Conservation (phyloP, 1,139 yeast genomes). For the Blastobotrys ciferrii region DNA sequence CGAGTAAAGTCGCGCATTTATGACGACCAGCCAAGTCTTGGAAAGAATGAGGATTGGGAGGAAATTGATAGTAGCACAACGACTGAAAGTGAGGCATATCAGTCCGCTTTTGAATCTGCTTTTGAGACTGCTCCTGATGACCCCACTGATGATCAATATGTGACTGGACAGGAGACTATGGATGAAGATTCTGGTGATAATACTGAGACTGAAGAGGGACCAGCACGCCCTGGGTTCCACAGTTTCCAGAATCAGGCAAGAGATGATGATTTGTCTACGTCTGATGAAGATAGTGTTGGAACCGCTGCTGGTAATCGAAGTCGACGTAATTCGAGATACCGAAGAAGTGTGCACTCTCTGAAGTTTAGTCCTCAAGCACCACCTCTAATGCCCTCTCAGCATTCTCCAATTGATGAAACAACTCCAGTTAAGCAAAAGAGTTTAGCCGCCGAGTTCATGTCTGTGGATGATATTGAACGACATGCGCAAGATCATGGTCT, state of each 20-base stretch:
- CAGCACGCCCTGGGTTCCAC: slow-evolving; percentile 1
- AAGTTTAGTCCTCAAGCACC: slow-evolving; percentile 9
- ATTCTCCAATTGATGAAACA: slow-evolving; percentile 16
- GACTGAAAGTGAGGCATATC: slow-evolving; percentile 29
- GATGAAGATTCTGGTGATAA: slow-evolving; percentile 31
- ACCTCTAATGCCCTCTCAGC: slow-evolving; percentile 15
- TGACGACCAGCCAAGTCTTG: slow-evolving; percentile 12
- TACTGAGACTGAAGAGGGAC: slow-evolving; percentile 43
- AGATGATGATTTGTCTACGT: slow-evolving; percentile 10
- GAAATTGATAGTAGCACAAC: slow-evolving; percentile 20
- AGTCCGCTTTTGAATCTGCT: slow-evolving; percentile 30
- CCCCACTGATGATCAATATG: slow-evolving; percentile 38
- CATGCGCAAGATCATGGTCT: slow-evolving; percentile 52
- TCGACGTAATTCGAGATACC: slow-evolving; percentile 17
- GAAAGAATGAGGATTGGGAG: slow-evolving; percentile 28
- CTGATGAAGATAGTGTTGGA: slow-evolving; percentile 16
- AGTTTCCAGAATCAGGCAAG: slow-evolving; percentile 3
- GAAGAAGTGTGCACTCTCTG: slow-evolving; percentile 12
- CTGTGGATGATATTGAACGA: slow-evolving; percentile 43
- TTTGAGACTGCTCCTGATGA: slow-evolving; percentile 35
- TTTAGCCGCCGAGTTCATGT: slow-evolving; percentile 34
- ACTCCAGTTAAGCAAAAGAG: slow-evolving; percentile 24
- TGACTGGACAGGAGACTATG: slow-evolving; percentile 35
- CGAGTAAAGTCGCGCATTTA: slow-evolving; percentile 13
- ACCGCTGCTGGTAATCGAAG: slow-evolving; percentile 7